Evolutionary conservation across 1,284 basidiomycete genomes (phyloP).

Genomic region (Malassezia vespertilionis): DNA sequence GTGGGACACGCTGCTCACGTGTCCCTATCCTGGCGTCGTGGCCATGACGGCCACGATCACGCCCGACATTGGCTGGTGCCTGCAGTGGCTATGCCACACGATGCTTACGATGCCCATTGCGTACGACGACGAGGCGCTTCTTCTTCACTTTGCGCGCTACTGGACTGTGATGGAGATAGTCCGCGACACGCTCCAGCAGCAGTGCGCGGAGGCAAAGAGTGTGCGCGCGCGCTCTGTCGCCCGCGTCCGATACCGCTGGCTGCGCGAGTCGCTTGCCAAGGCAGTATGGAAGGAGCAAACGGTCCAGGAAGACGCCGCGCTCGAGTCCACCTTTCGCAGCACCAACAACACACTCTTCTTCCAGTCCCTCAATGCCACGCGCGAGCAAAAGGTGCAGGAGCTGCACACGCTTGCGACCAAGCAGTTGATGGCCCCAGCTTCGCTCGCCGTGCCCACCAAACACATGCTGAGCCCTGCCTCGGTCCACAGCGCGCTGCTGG

Average conservation of each 20-base stretch:
- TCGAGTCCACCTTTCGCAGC: constrained; percentile 1
- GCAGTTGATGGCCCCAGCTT: background rate
- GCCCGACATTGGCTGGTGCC: constrained; percentile 46
- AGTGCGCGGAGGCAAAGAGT: no score
- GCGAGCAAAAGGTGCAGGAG: constrained; percentile 9
- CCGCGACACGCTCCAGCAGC: constrained; percentile 24
- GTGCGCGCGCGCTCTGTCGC: no score
- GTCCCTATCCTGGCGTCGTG: no score
- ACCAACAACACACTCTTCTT: background rate
- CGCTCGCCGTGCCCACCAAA: background rate
- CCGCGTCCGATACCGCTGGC: constrained; percentile 7
- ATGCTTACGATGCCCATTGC: no score
- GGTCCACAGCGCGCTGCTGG: background rate
- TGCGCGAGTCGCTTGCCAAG: constrained; percentile 3
- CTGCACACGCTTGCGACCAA: background rate
- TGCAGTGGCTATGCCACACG: no score
- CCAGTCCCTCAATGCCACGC: background rate
- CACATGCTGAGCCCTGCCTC: background rate
- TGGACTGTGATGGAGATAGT: constrained; percentile 32
- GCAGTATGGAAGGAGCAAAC: background rate
- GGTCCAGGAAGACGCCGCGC: constrained; percentile 9
- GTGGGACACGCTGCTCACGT: constrained; percentile 21
- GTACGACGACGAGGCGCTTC: constrained; percentile 21
- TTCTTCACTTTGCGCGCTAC: constrained; percentile 39
- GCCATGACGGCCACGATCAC: no score